Evolutionary conservation across 306 rosid genomes (phyloP).

Genomic region (Rosa persica): DNA sequence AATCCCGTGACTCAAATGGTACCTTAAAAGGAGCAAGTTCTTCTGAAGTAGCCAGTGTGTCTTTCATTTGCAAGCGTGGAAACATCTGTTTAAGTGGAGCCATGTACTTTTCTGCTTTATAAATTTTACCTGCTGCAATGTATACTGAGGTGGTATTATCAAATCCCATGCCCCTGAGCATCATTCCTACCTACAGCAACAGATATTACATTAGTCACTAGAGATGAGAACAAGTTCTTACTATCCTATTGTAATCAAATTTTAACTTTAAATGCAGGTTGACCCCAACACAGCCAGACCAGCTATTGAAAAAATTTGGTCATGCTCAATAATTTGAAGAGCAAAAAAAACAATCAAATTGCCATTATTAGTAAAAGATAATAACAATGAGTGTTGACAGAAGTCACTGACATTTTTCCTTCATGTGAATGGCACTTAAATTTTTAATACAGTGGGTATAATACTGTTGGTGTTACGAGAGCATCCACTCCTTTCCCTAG

Average conservation of each 20-base stretch:
- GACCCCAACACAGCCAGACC: no score
- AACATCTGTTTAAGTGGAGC: slow-evolving; percentile 94
- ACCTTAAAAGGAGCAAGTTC: slow-evolving; percentile 90
- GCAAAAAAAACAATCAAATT: no score
- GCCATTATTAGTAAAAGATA: no score
- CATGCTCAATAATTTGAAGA: no score
- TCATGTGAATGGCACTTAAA: no score
- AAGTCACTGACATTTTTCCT: no score
- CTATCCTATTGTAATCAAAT: neutral
- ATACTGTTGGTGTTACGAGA: no score
- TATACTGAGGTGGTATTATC: slow-evolving; percentile 82
- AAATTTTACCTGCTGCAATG: slow-evolving; percentile 90
- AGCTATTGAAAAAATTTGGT: no score
- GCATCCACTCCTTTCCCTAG: no score
- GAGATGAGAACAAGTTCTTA: slow-evolving; percentile 1
- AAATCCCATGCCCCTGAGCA: slow-evolving; percentile 98
- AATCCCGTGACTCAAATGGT: slow-evolving; percentile 25
- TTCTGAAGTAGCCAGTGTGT: slow-evolving; percentile 70
- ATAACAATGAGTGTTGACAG: no score
- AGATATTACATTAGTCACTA: slow-evolving; percentile 20
- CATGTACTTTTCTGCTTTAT: slow-evolving; percentile 79
- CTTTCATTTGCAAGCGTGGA: slow-evolving; percentile 86
- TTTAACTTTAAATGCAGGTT: no score
- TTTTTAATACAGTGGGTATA: no score
- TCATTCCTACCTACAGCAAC: slow-evolving; percentile 79